Conservation (phyloP, 169 alveolate species). For the Cryptosporidium ubiquitum region DNA sequence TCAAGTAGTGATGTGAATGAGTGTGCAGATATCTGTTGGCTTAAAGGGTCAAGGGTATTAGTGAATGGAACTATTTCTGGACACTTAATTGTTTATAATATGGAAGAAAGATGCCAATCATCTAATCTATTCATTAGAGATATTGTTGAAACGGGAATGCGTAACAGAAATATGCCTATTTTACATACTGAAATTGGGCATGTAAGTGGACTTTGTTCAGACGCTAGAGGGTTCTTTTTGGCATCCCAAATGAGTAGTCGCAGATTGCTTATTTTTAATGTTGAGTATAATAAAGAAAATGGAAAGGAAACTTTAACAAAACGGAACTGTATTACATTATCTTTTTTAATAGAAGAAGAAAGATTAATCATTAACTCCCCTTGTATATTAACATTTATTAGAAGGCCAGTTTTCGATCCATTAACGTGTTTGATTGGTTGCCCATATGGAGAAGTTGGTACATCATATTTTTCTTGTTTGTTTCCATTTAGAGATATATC, state of each 20-base stretch:
- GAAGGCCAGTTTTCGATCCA: conserved; percentile 67
- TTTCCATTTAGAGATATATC: conserved; percentile 56
- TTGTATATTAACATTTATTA: conserved; percentile 62
- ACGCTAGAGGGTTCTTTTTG: conserved; percentile 29
- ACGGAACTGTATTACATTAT: conserved; percentile 25
- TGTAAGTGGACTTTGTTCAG: conserved; percentile 54
- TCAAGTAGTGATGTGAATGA: conserved; percentile 67
- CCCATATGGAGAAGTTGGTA: conserved; percentile 69
- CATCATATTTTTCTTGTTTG: conserved; percentile 69
- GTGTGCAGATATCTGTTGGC: conserved; percentile 73
- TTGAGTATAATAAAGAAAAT: conserved; percentile 18
- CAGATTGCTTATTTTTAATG: conserved; percentile 10
- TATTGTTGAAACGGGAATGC: conserved; percentile 25
- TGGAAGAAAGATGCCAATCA: conserved; percentile 38
- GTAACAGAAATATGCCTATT: neutral
- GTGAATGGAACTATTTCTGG: conserved; percentile 73
- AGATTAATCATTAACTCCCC: conserved; percentile 55
- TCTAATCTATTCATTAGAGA: conserved; percentile 48
- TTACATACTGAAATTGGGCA: conserved; percentile 40
- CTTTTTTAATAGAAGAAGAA: conserved; percentile 48
- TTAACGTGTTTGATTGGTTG: conserved; percentile 61
- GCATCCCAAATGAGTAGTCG: conserved; percentile 62
- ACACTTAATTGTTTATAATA: conserved; percentile 34
- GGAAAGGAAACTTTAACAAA: conserved; percentile 14
- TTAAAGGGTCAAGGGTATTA: conserved; percentile 54